A percentile compares a stretch with the other conserved stretches of the same genome.
Conservation (phyloP, 179 eudicot genomes). For the Sideroxylon spinosum region DNA sequence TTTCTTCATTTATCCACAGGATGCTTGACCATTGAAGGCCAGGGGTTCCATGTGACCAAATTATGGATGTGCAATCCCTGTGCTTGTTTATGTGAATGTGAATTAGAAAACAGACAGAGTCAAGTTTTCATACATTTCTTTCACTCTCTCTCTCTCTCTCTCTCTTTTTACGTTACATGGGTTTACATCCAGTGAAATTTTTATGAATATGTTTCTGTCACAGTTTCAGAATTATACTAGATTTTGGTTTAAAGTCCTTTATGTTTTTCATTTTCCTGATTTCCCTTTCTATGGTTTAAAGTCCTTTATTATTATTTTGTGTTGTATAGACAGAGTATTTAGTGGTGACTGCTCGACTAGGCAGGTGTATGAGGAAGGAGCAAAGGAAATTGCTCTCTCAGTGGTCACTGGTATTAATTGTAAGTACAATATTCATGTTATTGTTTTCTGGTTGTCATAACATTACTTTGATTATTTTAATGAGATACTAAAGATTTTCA, state of each 20-base stretch:
- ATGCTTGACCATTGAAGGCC: not conserved
- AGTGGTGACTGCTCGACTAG: constrained; percentile 74
- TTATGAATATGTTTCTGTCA: not conserved
- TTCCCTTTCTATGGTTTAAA: not conserved
- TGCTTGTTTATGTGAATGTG: not conserved
- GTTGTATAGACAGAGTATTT: constrained; percentile 73
- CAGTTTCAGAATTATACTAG: not conserved
- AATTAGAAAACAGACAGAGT: not conserved
- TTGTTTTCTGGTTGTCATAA: not conserved
- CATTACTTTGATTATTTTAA: not conserved
- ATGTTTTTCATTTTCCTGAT: constrained; percentile 12
- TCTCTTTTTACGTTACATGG: not conserved
- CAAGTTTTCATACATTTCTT: not conserved
- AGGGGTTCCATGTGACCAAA: not conserved
- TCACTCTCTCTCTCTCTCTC: not conserved
- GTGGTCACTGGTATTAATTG: constrained; percentile 91
- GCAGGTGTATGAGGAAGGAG: constrained; percentile 79
- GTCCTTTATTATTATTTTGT: constrained; percentile 2
- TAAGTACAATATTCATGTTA: constrained; percentile 33
- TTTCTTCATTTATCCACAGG: not conserved
- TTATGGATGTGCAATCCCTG: not conserved
- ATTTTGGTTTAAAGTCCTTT: not conserved
- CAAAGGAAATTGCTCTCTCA: constrained; percentile 81
- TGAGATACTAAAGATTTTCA: constrained; percentile 7
- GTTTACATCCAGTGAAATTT: not conserved